phyloP scores from a whole-genome alignment of 176 grass and related monocot species.

The Oryza nivara region DNA sequence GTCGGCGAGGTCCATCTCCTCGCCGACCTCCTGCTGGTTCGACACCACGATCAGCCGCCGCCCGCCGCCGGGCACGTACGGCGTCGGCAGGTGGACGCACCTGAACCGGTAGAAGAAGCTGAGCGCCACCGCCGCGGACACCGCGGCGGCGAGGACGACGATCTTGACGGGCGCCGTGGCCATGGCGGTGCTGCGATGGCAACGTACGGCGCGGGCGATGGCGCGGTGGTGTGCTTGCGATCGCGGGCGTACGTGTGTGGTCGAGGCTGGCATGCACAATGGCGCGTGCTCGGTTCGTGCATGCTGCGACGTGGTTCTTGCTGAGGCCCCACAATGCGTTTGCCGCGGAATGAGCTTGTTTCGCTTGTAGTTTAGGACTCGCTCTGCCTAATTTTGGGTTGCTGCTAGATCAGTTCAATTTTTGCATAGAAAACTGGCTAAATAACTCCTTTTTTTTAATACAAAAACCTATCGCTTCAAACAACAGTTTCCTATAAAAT shows the following conservation, averaged over 20 bases:
- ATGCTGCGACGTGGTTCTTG: constrained; percentile 23
- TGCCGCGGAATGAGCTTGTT: constrained; percentile 36
- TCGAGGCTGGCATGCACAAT: constrained; percentile 50
- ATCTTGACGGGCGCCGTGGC: constrained; percentile 56
- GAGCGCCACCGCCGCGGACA: constrained; percentile 33
- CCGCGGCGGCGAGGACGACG: constrained; percentile 45
- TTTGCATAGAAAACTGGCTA: neutral
- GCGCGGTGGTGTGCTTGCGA: neutral
- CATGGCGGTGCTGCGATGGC: constrained; percentile 31
- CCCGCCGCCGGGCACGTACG: neutral
- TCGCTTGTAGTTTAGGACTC: constrained; percentile 1
- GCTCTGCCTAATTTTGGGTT: constrained; percentile 40
- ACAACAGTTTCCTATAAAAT: neutral
- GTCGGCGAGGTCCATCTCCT: constrained; percentile 56
- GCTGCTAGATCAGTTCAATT: neutral
- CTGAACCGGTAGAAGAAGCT: constrained; percentile 48
- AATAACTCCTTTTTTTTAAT: neutral
- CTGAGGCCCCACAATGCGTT: constrained; percentile 11
- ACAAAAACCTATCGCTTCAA: neutral
- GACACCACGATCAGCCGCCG: constrained; percentile 37
- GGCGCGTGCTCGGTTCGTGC: constrained; percentile 30
- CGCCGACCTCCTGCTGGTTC: constrained; percentile 64
- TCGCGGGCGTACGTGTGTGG: constrained; percentile 39
- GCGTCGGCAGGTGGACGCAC: constrained; percentile 40
- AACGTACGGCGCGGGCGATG: constrained; percentile 7